Conservation (phyloP, 805 yeast species). For the Pichia rugopelliculosa region DNA sequence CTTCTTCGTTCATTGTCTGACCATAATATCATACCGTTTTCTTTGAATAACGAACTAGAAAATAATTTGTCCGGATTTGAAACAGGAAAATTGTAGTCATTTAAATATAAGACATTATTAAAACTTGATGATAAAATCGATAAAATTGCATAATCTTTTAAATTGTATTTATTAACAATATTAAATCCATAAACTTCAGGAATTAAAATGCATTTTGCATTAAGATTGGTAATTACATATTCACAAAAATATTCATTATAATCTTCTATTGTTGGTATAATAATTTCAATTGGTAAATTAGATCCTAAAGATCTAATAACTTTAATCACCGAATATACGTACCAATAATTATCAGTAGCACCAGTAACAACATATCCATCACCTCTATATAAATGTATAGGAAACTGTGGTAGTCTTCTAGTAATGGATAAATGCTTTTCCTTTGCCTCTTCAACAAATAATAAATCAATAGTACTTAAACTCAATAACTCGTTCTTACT, state of each 20-base stretch:
- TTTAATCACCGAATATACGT: constrained; percentile 31
- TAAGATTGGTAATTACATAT: constrained; percentile 40
- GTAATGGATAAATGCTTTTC: not conserved
- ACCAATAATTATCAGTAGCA: not conserved
- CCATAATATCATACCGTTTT: constrained; percentile 52
- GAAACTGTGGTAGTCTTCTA: not conserved
- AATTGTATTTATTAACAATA: not conserved
- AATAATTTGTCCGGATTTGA: constrained; percentile 45
- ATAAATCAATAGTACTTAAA: not conserved
- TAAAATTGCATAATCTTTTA: not conserved
- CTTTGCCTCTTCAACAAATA: not conserved
- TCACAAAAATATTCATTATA: constrained; percentile 63
- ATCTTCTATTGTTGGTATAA: constrained; percentile 62
- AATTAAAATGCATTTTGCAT: not conserved
- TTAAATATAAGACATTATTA: constrained; percentile 39
- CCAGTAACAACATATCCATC: not conserved
- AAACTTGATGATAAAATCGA: constrained; percentile 39
- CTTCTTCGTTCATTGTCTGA: constrained; percentile 70
- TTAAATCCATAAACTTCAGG: not conserved
- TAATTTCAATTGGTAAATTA: constrained; percentile 68
- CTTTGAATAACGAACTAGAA: constrained; percentile 35
- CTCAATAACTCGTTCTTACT: not conserved
- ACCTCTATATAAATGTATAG: not conserved
- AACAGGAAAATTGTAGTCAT: constrained; percentile 40
- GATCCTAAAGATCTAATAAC: constrained; percentile 59